Conservation (phyloP, 192 early-diverging fungal genomes). For the Coemansia guatemalensis region DNA sequence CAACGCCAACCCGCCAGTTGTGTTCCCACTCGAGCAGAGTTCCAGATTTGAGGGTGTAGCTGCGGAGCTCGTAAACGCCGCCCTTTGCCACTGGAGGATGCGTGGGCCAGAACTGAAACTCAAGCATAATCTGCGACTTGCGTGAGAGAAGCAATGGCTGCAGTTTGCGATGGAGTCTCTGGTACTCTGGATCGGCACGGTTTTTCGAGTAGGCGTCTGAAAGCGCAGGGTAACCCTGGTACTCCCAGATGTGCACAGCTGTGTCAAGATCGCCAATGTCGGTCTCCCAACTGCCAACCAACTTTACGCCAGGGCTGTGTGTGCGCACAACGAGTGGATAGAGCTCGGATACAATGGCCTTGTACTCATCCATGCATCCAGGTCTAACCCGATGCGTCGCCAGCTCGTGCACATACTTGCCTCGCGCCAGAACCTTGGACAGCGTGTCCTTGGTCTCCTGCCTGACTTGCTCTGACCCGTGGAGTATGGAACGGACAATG, state of each 20-base stretch:
- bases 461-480: conserved; percentile 63
- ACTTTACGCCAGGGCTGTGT: conserved; percentile 70
- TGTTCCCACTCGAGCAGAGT: conserved; percentile 90
- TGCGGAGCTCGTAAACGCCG: conserved; percentile 90
- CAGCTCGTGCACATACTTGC: conserved; percentile 91
- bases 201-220: conserved; percentile 63
- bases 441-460: conserved; percentile 65
- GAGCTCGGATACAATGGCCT: conserved; percentile 69
- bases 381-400: conserved; percentile 83
- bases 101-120: conserved; percentile 90
- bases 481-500: conserved; percentile 71
- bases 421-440: conserved; percentile 75
- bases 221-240: conserved; percentile 84
- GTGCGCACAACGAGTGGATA: conserved; percentile 77
- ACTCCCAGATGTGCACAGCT: conserved; percentile 90
- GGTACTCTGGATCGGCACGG: conserved; percentile 64
- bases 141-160: conserved; percentile 70
- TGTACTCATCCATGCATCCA: conserved; percentile 84
- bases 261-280: conserved; percentile 88
- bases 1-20: conserved; percentile 85
- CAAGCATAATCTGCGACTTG: conserved; percentile 83
- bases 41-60: conserved; percentile 86
- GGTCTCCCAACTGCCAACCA: conserved; percentile 87
- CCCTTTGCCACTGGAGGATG: conserved; percentile 70
- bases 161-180: conserved; percentile 65